These are phyloP conservation scores for Teratosphaeria viscida DNA, from an alignment of 2,329 filamentous ascomycete species.

Conservation along the genomic window DNA sequence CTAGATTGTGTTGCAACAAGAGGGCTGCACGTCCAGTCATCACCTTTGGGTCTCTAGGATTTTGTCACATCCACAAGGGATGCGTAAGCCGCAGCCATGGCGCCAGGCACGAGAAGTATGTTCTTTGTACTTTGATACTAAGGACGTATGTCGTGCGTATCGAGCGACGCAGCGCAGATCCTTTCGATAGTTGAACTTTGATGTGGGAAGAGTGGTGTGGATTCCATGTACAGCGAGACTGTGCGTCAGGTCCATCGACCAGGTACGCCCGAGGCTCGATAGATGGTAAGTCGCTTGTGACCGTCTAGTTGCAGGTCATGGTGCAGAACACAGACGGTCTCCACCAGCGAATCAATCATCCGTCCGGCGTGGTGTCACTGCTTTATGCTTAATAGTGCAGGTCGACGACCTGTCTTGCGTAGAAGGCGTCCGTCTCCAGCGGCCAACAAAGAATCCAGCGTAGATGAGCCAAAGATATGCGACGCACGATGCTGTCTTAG, in stretches of 20 bases:
- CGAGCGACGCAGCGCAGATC: not conserved
- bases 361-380: not conserved
- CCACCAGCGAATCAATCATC: not conserved
- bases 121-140: not conserved
- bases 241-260: not conserved
- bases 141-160: not conserved
- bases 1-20: not conserved
- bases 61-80: not conserved
- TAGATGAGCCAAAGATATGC: not conserved
- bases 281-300: not conserved
- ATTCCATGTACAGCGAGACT: not conserved
- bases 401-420: not conserved
- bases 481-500: not conserved
- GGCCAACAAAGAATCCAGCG: not conserved
- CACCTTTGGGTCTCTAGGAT: not conserved
- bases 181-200: not conserved
- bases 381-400: not conserved
- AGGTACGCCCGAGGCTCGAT: not conserved
- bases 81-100: not conserved
- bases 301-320: not conserved
- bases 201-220: not conserved
- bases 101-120: not conserved
- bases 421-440: not conserved
- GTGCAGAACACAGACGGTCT: not conserved
- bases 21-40: not conserved